These are phyloP conservation scores for Ceratobasidium sp. DNA, from an alignment of 1,284 basidiomycete species.

Conservation along the genomic window DNA sequence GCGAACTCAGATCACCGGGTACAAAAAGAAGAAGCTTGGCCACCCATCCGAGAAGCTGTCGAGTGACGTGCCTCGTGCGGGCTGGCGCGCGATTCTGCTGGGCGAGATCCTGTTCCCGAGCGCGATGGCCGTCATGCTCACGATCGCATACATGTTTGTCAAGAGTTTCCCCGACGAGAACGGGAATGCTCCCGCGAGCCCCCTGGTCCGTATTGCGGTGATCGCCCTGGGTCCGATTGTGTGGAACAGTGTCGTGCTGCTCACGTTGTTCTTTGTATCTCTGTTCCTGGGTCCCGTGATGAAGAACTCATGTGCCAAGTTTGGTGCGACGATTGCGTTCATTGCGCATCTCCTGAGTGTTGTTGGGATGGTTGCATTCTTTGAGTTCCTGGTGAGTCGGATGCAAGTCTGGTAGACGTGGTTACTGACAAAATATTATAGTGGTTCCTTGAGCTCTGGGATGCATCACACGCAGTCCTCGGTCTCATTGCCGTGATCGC, in stretches of 20 bases:
- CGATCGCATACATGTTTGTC: constrained; percentile 84
- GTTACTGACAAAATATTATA: too few relatives aligned
- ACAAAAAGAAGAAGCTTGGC: constrained; percentile 96
- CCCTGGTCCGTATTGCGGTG: constrained; percentile 91
- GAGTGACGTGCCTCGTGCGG: constrained; percentile 86
- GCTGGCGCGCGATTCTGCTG: constrained; percentile 87
- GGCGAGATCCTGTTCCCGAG: constrained; percentile 89
- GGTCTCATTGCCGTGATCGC: constrained; percentile 88
- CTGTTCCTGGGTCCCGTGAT: constrained; percentile 94
- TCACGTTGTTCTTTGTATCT: constrained; percentile 89
- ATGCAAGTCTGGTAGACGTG: constrained; percentile 63
- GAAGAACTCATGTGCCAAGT: constrained; percentile 82
- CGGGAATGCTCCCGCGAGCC: constrained; percentile 73
- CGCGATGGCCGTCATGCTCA: constrained; percentile 76
- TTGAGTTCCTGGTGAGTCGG: constrained; percentile 86
- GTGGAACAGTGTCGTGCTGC: constrained; percentile 90
- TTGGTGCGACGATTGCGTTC: constrained; percentile 90
- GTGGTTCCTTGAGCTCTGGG: constrained; percentile 97
- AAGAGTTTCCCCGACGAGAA: constrained; percentile 81
- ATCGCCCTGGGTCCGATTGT: constrained; percentile 95
- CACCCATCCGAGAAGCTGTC: constrained; percentile 95
- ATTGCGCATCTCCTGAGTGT: constrained; percentile 85
- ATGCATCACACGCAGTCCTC: constrained; percentile 89
- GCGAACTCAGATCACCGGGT: constrained; percentile 94
- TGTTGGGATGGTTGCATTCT: constrained; percentile 83